Percentiles rank a stretch among this genome's conserved stretches.
Evolutionary conservation across 495 filamentous ascomycete species (phyloP).

Genomic region (Cercophora scortea): DNA sequence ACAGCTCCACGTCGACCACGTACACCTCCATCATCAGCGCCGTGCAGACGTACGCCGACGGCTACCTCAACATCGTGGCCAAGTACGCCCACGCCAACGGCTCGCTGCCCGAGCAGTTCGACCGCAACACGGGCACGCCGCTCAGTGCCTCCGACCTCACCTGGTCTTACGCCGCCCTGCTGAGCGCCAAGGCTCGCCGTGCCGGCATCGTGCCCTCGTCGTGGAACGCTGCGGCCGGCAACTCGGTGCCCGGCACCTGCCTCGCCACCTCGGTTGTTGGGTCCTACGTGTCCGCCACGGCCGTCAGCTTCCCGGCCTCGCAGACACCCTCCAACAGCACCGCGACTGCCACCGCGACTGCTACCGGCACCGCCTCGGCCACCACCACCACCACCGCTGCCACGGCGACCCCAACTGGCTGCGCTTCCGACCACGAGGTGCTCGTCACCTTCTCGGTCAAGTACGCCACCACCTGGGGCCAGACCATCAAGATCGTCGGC

Average conservation of each 20-base stretch:
- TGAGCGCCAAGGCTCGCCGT: conserved; percentile 46
- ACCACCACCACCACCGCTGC: conserved; percentile 16
- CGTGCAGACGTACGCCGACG: conserved; percentile 56
- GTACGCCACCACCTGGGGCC: conserved; percentile 47
- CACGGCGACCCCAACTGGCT: conserved; percentile 26
- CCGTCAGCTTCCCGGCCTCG: conserved; percentile 47
- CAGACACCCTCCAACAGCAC: conserved; percentile 34
- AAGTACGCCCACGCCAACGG: conserved; percentile 44
- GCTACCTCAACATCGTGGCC: conserved; percentile 48
- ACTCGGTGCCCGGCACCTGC: conserved; percentile 49
- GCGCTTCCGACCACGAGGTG: conserved; percentile 39
- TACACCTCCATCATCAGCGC: conserved; percentile 46
- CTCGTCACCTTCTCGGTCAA: conserved; percentile 52
- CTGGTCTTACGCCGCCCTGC: conserved; percentile 62
- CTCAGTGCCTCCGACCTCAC: conserved; percentile 56
- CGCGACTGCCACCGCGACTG: conserved; percentile 16
- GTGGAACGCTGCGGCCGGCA: conserved; percentile 38
- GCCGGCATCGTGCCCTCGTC: conserved; percentile 44
- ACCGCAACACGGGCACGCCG: conserved; percentile 40
- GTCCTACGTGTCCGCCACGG: conserved; percentile 49
- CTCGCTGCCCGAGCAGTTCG: conserved; percentile 54
- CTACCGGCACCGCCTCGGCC: conserved; percentile 15
- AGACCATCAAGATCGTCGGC: conserved; percentile 54
- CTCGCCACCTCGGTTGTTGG: conserved; percentile 43
- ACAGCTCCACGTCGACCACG: conserved; percentile 33